These are phyloP conservation scores for Euphorbia tirucalli DNA, from an alignment of 345 rosid species.

Conservation along the genomic window DNA sequence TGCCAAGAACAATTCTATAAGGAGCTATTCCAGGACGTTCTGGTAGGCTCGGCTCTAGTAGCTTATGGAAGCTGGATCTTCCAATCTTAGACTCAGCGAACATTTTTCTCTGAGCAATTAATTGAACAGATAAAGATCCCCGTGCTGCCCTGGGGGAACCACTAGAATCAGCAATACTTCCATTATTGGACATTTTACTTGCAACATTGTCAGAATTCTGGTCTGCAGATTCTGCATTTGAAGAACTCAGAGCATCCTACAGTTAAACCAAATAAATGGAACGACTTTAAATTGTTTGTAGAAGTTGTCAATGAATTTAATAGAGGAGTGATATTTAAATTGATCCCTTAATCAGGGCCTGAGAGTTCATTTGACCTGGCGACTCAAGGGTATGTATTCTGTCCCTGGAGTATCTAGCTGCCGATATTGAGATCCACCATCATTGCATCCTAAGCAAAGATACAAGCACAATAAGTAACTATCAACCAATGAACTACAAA, in stretches of 20 bases:
- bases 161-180: constrained; percentile 38
- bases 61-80: constrained; percentile 88
- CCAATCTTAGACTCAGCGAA: constrained; percentile 79
- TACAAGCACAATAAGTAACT: constrained; percentile 15
- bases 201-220: constrained; percentile 26
- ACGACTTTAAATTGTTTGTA: neutral
- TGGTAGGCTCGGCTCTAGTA: constrained; percentile 87
- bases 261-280: neutral
- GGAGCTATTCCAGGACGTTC: constrained; percentile 84
- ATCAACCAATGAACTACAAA: neutral
- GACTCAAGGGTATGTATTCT: constrained; percentile 58
- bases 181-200: constrained; percentile 39
- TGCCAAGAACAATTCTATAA: constrained; percentile 87
- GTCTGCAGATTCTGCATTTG: constrained; percentile 28
- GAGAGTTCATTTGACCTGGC: constrained; percentile 42
- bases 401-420: constrained; percentile 66
- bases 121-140: constrained; percentile 50
- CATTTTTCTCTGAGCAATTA: constrained; percentile 67
- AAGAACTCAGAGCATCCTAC: constrained; percentile 42
- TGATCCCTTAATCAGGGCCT: neutral
- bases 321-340: neutral
- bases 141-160: constrained; percentile 37
- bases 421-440: constrained; percentile 64
- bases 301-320: neutral
- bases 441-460: constrained; percentile 47